Evolutionary conservation across 164 flowering plant genomes (phyloP).

Genomic region (Vitis riparia): DNA sequence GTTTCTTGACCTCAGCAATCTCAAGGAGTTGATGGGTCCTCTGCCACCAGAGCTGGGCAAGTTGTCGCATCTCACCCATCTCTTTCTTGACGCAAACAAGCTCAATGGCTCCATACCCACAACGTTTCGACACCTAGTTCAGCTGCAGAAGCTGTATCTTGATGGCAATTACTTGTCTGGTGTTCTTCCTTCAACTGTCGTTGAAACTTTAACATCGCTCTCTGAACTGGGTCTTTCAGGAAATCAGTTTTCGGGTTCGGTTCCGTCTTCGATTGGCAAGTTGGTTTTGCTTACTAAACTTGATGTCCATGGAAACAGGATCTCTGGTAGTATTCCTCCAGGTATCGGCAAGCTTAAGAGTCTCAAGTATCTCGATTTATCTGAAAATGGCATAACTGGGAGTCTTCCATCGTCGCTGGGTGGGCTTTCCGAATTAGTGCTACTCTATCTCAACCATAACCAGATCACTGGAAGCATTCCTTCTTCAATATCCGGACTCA

Average conservation of each 20-base stretch:
- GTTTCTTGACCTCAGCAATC: conserved; percentile 55
- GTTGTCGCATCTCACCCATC: conserved; percentile 32
- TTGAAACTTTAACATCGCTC: conserved; percentile 33
- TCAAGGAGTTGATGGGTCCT: conserved; percentile 47
- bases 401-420: conserved; percentile 54
- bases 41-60: conserved; percentile 60
- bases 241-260: conserved; percentile 43
- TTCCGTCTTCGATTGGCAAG: conserved; percentile 47
- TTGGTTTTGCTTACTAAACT: conserved; percentile 29
- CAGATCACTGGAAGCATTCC: conserved; percentile 55
- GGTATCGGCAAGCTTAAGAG: conserved; percentile 44
- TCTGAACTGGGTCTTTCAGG: conserved; percentile 44
- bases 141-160: conserved; percentile 44
- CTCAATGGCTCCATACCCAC: conserved; percentile 57
- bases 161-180: conserved; percentile 49
- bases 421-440: conserved; percentile 26
- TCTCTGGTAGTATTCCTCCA: conserved; percentile 49
- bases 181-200: conserved; percentile 21
- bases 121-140: conserved; percentile 31
- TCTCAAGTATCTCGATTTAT: conserved; percentile 45
- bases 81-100: conserved; percentile 47
- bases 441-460: conserved; percentile 49
- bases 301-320: conserved; percentile 40
- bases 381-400: conserved; percentile 50
- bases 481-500: conserved; percentile 33